These are phyloP conservation scores for Trichoderma simmonsii DNA, from an alignment of 2,329 filamentous ascomycete genomes.

Conservation along the genomic window DNA sequence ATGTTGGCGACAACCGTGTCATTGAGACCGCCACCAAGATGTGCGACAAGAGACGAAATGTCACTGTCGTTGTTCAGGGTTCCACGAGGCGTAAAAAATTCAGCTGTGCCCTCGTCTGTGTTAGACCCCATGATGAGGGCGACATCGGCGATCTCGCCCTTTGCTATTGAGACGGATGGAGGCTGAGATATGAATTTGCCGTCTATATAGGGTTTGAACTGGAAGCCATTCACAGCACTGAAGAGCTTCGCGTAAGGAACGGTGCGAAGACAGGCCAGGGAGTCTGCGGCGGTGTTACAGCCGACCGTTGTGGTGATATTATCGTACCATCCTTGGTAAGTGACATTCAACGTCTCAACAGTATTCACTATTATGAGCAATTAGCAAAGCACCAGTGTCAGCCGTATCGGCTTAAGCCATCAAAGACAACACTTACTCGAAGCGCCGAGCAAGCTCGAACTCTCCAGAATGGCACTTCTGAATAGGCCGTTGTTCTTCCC, in stretches of 20 bases:
- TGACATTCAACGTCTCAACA: neutral
- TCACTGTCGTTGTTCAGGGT: conserved; percentile 4
- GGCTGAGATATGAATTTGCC: conserved; percentile 1
- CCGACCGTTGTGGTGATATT: conserved; percentile 6
- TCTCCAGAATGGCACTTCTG: conserved; percentile 12
- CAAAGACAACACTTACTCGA: neutral
- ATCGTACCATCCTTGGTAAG: conserved; percentile 13
- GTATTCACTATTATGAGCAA: neutral
- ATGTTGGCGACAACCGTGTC: neutral
- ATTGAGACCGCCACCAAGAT: neutral
- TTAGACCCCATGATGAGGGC: conserved; percentile 10
- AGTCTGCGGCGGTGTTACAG: neutral
- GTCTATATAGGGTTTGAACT: conserved; percentile 8
- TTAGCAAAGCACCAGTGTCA: neutral
- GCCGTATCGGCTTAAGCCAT: neutral
- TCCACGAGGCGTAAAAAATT: conserved; percentile 3
- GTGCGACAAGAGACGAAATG: conserved; percentile 1
- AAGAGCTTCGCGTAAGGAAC: conserved; percentile 5
- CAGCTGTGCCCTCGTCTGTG: conserved; percentile 10
- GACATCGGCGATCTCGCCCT: neutral
- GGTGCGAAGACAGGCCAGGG: neutral
- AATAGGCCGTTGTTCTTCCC: conserved; percentile 4
- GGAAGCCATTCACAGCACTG: neutral
- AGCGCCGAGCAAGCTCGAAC: conserved; percentile 13
- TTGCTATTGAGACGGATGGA: neutral